Evolutionary conservation across 2,329 filamentous ascomycete genomes (phyloP), one percentile per base, ranked within the genome.

Genomic region (Alternaria sp.): DNA sequence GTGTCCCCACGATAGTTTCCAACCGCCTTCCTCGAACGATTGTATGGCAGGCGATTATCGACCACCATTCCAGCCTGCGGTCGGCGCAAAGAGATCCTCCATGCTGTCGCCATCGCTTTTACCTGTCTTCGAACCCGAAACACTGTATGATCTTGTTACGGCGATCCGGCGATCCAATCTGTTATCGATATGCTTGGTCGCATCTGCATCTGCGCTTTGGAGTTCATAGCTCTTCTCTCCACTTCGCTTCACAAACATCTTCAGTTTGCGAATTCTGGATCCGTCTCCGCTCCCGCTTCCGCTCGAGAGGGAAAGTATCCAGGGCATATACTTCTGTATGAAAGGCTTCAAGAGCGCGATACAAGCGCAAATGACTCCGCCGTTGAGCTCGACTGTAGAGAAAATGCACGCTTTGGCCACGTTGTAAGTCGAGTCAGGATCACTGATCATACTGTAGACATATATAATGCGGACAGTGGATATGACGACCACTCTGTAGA

Each of bases 391-490:
- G 28, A 68, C 59, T 11, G 54, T 59, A 3, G 66, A 68, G 58
- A 64, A 70, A 14, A 70, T 61, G 28, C 62, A 67, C 25, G 67
- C 62, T 36, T 60, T 56, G 40, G 62, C 66, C 50, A 69, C 58
- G 41, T 69, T 60, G 56, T 66, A 70, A 30, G 68, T 69, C 10
- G 53, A 52, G 41, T 70, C 68, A 22, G 63, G 59, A 20, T 70
- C 52, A 46, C 59, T 63, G 41, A 68, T 60, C 36, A 62, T 51
- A 12, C 62, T 59, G 49, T 68, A 66, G 9, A 69, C 64, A 48
- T 66, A 70, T 22, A 68, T 64, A 48, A 70, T 70, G 38, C 66
- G 64, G 12, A 69, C 65, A 32, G 63, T 69, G 16, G 62, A 69
- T 34, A 60, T 65, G 22, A 68, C 56, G 11, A 67, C 53, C n/a